A percentile compares a stretch with the other conserved stretches of the same genome.
Conservation (phyloP, 768 basidiomycete genomes). For the Crepidotus variabilis region DNA sequence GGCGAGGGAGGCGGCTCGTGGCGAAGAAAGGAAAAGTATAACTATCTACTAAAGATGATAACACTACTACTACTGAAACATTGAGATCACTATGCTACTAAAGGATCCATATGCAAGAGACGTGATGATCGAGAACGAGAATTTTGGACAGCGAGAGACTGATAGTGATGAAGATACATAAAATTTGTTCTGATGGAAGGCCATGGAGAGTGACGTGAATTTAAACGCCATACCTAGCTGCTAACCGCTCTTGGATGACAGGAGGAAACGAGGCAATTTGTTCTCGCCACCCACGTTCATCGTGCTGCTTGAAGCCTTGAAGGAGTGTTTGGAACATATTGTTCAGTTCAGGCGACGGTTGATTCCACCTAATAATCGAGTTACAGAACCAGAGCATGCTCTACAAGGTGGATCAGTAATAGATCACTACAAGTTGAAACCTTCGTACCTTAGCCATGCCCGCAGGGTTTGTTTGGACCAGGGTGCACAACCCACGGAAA, state of each 20-base stretch:
- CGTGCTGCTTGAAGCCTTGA: conserved; percentile 85
- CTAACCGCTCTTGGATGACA: conserved; percentile 82
- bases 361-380: conserved; percentile 92
- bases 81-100: conserved; percentile 22
- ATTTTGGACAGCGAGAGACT: conserved; percentile 11
- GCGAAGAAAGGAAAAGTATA: conserved; percentile 2
- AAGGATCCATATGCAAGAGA: conserved; percentile 50
- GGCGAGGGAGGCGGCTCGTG: background rate
- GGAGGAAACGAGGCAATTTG: conserved; percentile 85
- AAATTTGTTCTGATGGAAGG: background rate
- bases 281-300: conserved; percentile 80
- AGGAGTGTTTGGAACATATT: conserved; percentile 91
- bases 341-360: conserved; percentile 88
- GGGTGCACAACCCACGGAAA: conserved; percentile 94
- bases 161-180: conserved; percentile 4
- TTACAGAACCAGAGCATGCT: conserved; percentile 98
- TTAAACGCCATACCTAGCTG: conserved; percentile 84
- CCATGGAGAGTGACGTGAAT: background rate
- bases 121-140: conserved; percentile 20
- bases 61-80: conserved; percentile 32
- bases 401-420: conserved; percentile 35
- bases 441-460: conserved; percentile 84
- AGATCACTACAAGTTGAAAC: background rate
- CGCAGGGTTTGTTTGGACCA: conserved; percentile 91
- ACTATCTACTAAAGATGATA: conserved; percentile 19